Evolutionary conservation across 805 yeast species (phyloP), one percentile per base, ranked within the genome.

Genomic region (Tetrapisispora namnaoensis): DNA sequence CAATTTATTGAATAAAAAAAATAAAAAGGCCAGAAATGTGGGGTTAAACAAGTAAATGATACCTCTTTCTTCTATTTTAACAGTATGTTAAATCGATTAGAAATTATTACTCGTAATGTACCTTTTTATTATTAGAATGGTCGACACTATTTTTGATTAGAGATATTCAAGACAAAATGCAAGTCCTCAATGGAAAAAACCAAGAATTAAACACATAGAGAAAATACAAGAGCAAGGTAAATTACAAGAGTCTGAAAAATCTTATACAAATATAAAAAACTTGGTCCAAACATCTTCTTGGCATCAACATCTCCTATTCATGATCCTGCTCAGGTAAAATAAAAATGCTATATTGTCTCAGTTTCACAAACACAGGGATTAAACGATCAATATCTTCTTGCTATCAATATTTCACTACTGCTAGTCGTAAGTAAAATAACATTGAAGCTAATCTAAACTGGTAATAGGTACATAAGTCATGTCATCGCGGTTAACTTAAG

Each of bases 81-180:
- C 10, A 27, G 17, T 24, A 40, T 27, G 16, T 22, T 40, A 27
- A 40, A 27, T 40, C 10, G 22, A 24, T 40, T 27, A 27, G 34
- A 30, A 22, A 40, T 40, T 40, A 30, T 27, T 3, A 40, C 43
- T 40, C 43, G 43, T 40, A 40, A 40, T 40, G 28, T 14, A 40
- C 43, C 43, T 40, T 40, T 14, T 40, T 27, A n/a, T 40, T 24
- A 30, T 10, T 27, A n/a, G 16, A 39, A 40, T 40, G 27, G 34
- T 27, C 7, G 17, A 40, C 24, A 27, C 43, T 40, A 40, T 40
- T 40, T 40, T 27, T 10, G 35, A 40, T 38, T 38, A 38, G 18
- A 2, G 30, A 6, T 38, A 21, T 37, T 37, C 9, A 37, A 20
- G 5, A 32, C n/a, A 14, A 32, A 32, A 28, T 28, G 32, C 7